phyloP scores from a whole-genome alignment of 202 grass and related monocot species.

The Cymbopogon flexuosus region DNA sequence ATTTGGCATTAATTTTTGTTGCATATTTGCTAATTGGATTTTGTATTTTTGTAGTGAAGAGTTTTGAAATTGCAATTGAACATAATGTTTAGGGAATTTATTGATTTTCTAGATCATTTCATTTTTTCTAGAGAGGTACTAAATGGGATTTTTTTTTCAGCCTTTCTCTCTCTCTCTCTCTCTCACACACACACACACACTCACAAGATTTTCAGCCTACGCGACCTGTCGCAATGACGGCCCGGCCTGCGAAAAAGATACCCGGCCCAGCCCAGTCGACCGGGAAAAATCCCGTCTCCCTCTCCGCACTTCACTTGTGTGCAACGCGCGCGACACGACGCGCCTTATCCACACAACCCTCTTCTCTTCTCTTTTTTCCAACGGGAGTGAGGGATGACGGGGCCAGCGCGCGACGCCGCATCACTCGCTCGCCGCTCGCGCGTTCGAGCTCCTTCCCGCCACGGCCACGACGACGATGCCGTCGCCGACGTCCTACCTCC shows the following conservation, averaged over 20 bases:
- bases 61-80: too few relatives aligned
- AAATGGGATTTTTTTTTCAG: too few relatives aligned
- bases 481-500: slow-evolving; percentile 34
- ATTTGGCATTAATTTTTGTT: too few relatives aligned
- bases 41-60: too few relatives aligned
- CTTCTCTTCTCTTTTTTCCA: background rate
- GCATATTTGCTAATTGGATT: too few relatives aligned
- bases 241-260: background rate
- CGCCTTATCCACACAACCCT: slow-evolving; percentile 42
- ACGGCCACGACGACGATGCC: slow-evolving; percentile 28
- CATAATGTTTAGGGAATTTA: too few relatives aligned
- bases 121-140: too few relatives aligned
- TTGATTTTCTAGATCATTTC: too few relatives aligned
- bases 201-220: too few relatives aligned
- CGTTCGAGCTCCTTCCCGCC: background rate
- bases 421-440: slow-evolving; percentile 24
- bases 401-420: background rate
- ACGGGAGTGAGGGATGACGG: background rate
- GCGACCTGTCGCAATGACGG: background rate
- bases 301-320: background rate
- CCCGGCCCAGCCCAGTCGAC: background rate
- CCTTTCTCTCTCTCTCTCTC: too few relatives aligned
- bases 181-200: too few relatives aligned
- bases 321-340: slow-evolving; percentile 14
- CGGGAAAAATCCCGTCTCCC: background rate